Evolutionary conservation across 2,329 filamentous ascomycete genomes (phyloP).

Genomic region (Dactylellina haptotyla): DNA sequence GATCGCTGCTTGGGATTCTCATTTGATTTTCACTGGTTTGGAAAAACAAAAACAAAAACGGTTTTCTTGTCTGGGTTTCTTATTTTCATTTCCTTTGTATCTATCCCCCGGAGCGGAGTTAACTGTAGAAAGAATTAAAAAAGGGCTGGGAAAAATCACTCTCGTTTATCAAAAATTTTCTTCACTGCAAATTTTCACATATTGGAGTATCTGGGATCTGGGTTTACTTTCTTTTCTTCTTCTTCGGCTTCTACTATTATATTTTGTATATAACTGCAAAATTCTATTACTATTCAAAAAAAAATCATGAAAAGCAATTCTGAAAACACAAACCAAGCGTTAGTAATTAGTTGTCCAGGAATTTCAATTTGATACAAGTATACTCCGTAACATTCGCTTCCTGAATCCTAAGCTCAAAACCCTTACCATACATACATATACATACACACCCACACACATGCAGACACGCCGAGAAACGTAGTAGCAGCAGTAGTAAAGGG

Average conservation of each 20-base stretch:
- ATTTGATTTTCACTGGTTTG: constrained; percentile 4
- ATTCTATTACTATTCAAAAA: not conserved
- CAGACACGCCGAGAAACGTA: too few relatives aligned
- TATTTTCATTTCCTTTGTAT: not conserved
- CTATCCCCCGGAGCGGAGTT: not conserved
- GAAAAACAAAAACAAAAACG: constrained; percentile 14
- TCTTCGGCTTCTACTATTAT: too few relatives aligned
- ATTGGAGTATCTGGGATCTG: too few relatives aligned
- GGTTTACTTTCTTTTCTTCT: too few relatives aligned
- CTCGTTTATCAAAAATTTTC: not conserved
- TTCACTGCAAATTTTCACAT: too few relatives aligned
- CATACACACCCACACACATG: too few relatives aligned
- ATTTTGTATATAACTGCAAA: not conserved
- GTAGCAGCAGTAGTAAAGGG: too few relatives aligned
- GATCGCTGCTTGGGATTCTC: constrained; percentile 1
- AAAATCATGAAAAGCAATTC: not conserved
- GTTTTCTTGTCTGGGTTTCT: not conserved
- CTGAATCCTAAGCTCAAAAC: not conserved
- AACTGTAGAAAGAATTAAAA: not conserved
- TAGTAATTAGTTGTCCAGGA: too few relatives aligned
- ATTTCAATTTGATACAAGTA: not conserved
- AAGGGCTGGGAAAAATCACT: not conserved
- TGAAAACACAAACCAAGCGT: not conserved
- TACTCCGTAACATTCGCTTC: not conserved
- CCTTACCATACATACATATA: too few relatives aligned